Evolutionary conservation across 139 green algal genomes (phyloP).

Genomic region (Spirogloea muscicola): DNA sequence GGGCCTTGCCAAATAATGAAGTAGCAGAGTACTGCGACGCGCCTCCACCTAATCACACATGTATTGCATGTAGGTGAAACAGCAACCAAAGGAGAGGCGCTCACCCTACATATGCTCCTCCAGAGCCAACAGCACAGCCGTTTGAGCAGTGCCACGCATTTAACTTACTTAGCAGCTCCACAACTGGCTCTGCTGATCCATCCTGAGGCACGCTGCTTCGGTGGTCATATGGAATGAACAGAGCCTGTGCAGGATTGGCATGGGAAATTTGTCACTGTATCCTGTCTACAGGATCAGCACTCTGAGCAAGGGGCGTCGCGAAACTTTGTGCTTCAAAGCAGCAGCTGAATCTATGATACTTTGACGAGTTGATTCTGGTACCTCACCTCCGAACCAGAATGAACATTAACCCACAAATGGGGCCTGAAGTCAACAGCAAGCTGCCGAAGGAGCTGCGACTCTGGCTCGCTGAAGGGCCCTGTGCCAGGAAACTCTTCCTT

Average conservation of each 20-base stretch:
- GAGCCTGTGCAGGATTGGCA: constrained; percentile 50
- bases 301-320: background rate
- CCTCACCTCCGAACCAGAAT: constrained; percentile 86
- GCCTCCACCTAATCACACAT: too few relatives aligned
- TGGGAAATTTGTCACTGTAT: background rate
- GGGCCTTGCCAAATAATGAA: too few relatives aligned
- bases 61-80: too few relatives aligned
- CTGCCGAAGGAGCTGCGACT: constrained; percentile 66
- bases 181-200: constrained; percentile 24
- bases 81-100: too few relatives aligned
- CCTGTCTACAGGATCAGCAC: background rate
- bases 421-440: constrained; percentile 67
- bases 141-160: constrained; percentile 63
- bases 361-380: background rate
- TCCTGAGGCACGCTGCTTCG: constrained; percentile 40
- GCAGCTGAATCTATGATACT: background rate
- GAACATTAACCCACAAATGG: constrained; percentile 90
- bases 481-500: constrained; percentile 84
- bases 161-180: constrained; percentile 65
- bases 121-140: constrained; percentile 74
- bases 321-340: background rate
- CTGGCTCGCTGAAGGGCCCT: constrained; percentile 77
- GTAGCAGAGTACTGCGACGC: too few relatives aligned
- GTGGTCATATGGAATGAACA: constrained; percentile 96
- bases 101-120: constrained; percentile 82